Evolutionary conservation across 2,329 filamentous ascomycete genomes (phyloP).

Genomic region (Stenocarpella maydis): DNA sequence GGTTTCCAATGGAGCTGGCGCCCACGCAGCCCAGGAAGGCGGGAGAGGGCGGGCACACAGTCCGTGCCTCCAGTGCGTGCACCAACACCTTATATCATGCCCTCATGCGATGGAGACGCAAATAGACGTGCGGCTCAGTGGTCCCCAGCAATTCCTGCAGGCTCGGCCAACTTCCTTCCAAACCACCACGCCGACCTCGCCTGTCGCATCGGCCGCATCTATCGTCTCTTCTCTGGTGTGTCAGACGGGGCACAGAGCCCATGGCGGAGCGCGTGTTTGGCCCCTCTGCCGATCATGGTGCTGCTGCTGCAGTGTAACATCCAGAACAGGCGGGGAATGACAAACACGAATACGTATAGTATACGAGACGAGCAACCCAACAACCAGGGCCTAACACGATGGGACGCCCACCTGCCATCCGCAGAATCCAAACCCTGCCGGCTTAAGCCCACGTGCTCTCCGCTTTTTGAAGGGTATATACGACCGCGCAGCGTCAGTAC

Average conservation of each 20-base stretch:
- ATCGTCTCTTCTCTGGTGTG: neutral
- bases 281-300: neutral
- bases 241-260: constrained; percentile 4
- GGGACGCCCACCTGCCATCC: neutral
- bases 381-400: neutral
- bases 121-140: constrained; percentile 22
- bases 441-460: constrained; percentile 15
- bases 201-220: neutral
- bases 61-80: constrained; percentile 13
- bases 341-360: constrained; percentile 20
- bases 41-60: constrained; percentile 1
- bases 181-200: constrained; percentile 9
- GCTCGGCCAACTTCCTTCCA: constrained; percentile 27
- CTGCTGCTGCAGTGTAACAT: constrained; percentile 14
- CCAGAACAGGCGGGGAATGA: neutral
- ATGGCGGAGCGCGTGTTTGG: neutral
- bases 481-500: constrained; percentile 33
- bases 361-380: constrained; percentile 6
- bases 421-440: constrained; percentile 14
- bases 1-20: neutral
- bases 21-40: neutral
- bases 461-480: constrained; percentile 12
- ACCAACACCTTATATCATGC: constrained; percentile 17
- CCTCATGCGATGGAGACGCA: constrained; percentile 30
- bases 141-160: constrained; percentile 12